Base-by-base conservation (phyloP, 2,329 filamentous ascomycete genomes). In the Monosporascus sp. region DNA sequence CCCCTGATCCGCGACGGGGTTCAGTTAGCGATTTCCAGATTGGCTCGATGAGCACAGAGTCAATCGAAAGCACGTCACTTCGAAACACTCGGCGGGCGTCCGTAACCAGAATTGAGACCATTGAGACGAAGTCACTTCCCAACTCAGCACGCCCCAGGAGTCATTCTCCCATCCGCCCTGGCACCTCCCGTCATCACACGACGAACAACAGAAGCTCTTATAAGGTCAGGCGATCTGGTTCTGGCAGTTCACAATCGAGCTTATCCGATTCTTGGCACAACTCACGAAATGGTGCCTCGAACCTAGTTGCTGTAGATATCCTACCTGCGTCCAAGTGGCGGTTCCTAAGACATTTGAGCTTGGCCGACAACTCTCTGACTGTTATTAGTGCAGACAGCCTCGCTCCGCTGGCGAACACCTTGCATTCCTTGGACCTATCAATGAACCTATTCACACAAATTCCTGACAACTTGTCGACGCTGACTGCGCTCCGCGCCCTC, bases 371-470 rank as follows among this genome's bases (percentile, higher is more conserved):
- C 70, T 86, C 88, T 8, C 78, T 99, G 57, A 96, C 90, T 7
- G 84, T 85, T 5, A 85, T 99, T 57, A 82, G 87, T 41, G 81
- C 85, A 5, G 74, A 83, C 48, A 90, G 92, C 66, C 78, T 99
- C 57, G 78, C 83, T 8, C 93, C 94, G 17, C 79, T 99, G 49
- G 86, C 91, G 41, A 90, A 90, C 64, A 96, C 90, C 0, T 76
- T 99, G 27, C 89, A 93, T 65, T 97, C 94, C 0, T 79, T 99
- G 51, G 94, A 99, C 68, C 76, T 99, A 47, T 97, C 94, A 1
- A 85, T 85, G 49, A 99, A 99, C 65, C 83, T 96, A 34, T 96
- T 99, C 69, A 85, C 84, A n/a, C 89, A 97, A 68, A 88, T 97
- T 51, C 94, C 94, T 1, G 94, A 97, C 68, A 94, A 89, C 63